These are phyloP conservation scores for Termitomyces sp. DNA, from an alignment of 768 basidiomycete species.

Conservation along the genomic window DNA sequence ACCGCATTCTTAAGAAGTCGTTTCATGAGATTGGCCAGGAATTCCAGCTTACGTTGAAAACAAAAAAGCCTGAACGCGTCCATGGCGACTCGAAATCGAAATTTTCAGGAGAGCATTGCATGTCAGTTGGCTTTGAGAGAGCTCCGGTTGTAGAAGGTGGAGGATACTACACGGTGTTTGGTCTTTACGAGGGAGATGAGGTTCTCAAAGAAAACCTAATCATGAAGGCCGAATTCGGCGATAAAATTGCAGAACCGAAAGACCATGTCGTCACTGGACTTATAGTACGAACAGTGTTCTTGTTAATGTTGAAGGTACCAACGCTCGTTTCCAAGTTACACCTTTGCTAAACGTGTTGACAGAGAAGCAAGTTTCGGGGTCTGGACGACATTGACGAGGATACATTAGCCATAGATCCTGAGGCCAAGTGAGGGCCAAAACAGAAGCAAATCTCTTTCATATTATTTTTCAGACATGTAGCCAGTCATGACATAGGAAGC, in stretches of 20 bases:
- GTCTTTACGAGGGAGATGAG: not conserved
- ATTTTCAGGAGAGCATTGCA: not conserved
- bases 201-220: not conserved
- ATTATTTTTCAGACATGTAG: no score
- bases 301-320: not conserved
- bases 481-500: no score
- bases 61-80: not conserved
- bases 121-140: not conserved
- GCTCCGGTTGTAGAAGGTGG: not conserved
- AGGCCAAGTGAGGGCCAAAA: no score
- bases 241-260: not conserved
- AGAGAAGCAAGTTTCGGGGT: no score
- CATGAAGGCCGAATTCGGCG: not conserved
- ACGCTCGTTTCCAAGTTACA: not conserved
- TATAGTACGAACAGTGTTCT: not conserved
- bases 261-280: not conserved
- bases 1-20: not conserved
- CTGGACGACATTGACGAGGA: no score
- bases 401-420: no score
- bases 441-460: no score
- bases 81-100: not conserved
- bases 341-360: not conserved
- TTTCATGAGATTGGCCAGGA: not conserved
- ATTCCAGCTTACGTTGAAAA: fast-evolving
- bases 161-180: not conserved